phyloP scores from a whole-genome alignment of 2,329 filamentous ascomycete species.

The Chrysoporthe deuterocubensis region DNA sequence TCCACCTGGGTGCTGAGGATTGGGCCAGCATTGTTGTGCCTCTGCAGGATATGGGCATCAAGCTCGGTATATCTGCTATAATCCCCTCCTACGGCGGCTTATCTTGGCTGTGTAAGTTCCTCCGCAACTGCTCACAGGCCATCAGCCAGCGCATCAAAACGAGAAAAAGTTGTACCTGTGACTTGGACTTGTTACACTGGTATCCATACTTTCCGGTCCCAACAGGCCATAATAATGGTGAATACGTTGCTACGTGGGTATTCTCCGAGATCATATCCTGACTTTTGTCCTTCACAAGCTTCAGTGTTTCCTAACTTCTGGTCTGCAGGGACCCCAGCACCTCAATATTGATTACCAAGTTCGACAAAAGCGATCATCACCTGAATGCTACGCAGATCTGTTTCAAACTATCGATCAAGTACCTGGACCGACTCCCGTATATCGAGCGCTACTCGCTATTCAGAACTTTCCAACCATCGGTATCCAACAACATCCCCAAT shows the following conservation, averaged over 20 bases:
- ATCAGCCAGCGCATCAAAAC: too few species aligned
- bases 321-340: slow-evolving; percentile 59
- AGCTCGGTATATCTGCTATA: too few species aligned
- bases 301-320: too few species aligned
- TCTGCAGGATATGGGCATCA: too few species aligned
- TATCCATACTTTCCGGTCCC: slow-evolving; percentile 72
- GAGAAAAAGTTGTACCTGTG: too few species aligned
- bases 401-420: slow-evolving; percentile 68
- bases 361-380: slow-evolving; percentile 63
- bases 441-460: slow-evolving; percentile 76
- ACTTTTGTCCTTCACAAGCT: too few species aligned
- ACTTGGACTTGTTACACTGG: slow-evolving; percentile 55
- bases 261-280: slow-evolving; percentile 19
- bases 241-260: slow-evolving; percentile 53
- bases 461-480: slow-evolving; percentile 70
- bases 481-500: slow-evolving; percentile 76
- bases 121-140: too few species aligned
- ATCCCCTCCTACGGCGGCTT: too few species aligned
- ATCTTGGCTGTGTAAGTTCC: too few species aligned
- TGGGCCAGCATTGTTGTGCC: too few species aligned
- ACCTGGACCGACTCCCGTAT: slow-evolving; percentile 66
- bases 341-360: slow-evolving; percentile 80
- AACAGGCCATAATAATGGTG: slow-evolving; percentile 67
- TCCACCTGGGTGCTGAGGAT: too few species aligned
- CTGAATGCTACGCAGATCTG: slow-evolving; percentile 64